phyloP scores from a whole-genome alignment of 2,329 filamentous ascomycete species.

The Cladosporium cucumerinum region DNA sequence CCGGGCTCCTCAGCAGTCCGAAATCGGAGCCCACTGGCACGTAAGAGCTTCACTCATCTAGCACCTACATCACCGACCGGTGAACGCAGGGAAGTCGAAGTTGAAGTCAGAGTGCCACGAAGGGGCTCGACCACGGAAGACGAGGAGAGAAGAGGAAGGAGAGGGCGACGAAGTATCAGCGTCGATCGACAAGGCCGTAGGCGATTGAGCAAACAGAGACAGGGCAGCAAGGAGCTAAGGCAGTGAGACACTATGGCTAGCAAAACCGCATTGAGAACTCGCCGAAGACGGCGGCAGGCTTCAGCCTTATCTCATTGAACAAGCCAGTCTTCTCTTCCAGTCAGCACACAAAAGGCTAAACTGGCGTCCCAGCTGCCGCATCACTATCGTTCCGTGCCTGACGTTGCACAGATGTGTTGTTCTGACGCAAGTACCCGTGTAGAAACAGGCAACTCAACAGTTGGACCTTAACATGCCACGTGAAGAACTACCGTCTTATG shows the following conservation, averaged over 20 bases:
- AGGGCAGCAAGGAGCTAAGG: constrained; percentile 14
- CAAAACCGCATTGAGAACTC: background rate
- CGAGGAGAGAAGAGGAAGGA: constrained; percentile 17
- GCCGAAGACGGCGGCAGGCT: background rate
- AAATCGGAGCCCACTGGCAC: constrained; percentile 45
- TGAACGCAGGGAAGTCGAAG: constrained; percentile 20
- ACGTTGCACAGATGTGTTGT: constrained; percentile 8
- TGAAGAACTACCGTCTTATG: background rate
- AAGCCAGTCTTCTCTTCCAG: background rate
- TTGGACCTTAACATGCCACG: background rate
- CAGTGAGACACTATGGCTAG: background rate
- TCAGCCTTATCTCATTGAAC: background rate
- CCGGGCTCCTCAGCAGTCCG: constrained; percentile 21
- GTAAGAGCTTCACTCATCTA: constrained; percentile 39
- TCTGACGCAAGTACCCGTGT: background rate
- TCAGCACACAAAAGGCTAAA: background rate
- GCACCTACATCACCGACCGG: constrained; percentile 20
- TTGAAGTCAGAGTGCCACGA: constrained; percentile 23
- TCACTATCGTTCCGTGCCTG: background rate
- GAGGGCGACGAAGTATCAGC: constrained; percentile 20
- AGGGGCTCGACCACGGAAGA: constrained; percentile 17
- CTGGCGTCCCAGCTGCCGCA: background rate
- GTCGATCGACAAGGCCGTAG: constrained; percentile 25
- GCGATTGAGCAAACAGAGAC: constrained; percentile 25
- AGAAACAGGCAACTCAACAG: background rate